phyloP scores from a whole-genome alignment of 441 rosid genomes.

The Gossypium davidsonii region DNA sequence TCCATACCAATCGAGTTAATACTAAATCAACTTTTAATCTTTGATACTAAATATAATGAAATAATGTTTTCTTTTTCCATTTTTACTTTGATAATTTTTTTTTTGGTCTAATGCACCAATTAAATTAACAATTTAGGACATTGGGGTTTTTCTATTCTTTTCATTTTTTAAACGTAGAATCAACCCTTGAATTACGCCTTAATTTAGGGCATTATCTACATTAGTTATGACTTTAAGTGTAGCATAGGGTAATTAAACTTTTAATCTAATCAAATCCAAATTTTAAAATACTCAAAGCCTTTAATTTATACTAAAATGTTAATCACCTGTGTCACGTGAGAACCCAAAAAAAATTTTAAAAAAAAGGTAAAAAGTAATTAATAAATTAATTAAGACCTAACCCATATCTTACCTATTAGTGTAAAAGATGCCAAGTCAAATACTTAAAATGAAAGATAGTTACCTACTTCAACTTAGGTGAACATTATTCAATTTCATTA shows the following conservation, averaged over 20 bases:
- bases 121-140: background rate
- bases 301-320: background rate
- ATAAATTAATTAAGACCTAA: background rate
- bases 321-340: background rate
- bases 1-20: too few relatives aligned
- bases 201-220: constrained; percentile 31
- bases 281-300: background rate
- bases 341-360: background rate
- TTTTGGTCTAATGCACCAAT: background rate
- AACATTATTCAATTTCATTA: background rate
- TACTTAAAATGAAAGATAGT: constrained; percentile 5
- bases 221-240: constrained; percentile 17
- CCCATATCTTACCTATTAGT: constrained; percentile 17
- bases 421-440: constrained; percentile 26
- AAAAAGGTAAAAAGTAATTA: background rate
- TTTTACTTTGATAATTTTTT: background rate
- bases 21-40: too few relatives aligned
- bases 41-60: too few relatives aligned
- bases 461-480: background rate
- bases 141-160: background rate
- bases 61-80: background rate
- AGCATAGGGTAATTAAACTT: background rate
- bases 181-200: constrained; percentile 55
- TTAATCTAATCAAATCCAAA: background rate
- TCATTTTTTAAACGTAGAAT: background rate